Base-by-base conservation (phyloP, 371 early-diverging fungal species). In the Mortierella sp. region DNA sequence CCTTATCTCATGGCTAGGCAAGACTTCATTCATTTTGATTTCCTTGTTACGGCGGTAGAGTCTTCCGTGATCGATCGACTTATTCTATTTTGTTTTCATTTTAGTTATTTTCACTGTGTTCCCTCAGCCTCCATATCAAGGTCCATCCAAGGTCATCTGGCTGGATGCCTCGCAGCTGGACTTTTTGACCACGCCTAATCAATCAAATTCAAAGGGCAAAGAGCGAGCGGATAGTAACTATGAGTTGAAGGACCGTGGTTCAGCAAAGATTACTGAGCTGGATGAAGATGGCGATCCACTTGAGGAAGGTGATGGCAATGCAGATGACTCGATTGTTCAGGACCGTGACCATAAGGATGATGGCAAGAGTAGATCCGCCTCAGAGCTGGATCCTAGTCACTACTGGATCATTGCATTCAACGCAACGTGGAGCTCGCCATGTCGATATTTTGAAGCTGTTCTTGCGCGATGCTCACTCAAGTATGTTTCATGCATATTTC, bases 81-180 rank as follows among this genome's bases (percentile, higher is more conserved):
- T 38, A 19, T 65, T 36, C n/a, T 10, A 4, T 13, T n/a, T 41
- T 8, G 21, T 45, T 59, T 19, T 24, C 41, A 58, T 50, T 38
- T 5, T 63, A 90, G 90, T 70, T 0, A 63, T 90, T 40, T 90
- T 88, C 19, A 83, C 86, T 21, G 58, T 87, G 2, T 83, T 88
- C 38, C 89, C 89, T 43, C 91, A 89, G 43, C 91, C 91, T 16
- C 84, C 89, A 73, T 90, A 90, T 63, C 87, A 83, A 40, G 91
- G 91, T 1, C 87, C 91, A 9, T 87, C 87, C 28, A 81, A 75
- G 15, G 60, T 77, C 28, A 55, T 72, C 1, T 67, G 60, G 62
- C 69, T 84, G 40, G 57, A 68, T 53, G 60, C 72, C 3, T 55
- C 81, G 1, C 75, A 80, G 41, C 50, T 80, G 24, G 69, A 75